Percentiles rank a stretch among this genome's conserved stretches.
These are phyloP conservation scores for Lasiosphaeria hispida DNA, from an alignment of 495 filamentous ascomycete species.

Conservation along the genomic window DNA sequence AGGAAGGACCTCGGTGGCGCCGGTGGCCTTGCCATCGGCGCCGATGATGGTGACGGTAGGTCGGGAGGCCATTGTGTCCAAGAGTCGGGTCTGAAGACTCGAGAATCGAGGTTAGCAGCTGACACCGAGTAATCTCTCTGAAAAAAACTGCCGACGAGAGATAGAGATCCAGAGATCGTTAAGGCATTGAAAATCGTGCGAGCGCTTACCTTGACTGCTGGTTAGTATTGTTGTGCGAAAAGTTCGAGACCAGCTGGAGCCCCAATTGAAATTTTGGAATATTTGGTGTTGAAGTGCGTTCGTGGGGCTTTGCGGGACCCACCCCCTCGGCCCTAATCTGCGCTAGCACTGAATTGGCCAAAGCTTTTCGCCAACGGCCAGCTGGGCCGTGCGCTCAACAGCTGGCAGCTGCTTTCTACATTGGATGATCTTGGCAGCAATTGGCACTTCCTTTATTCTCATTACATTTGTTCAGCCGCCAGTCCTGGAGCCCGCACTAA, in stretches of 20 bases:
- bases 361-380: constrained; percentile 15
- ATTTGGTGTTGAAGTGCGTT: constrained; percentile 29
- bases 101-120: not conserved
- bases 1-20: constrained; percentile 83
- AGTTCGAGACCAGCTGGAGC: constrained; percentile 27
- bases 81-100: constrained; percentile 11
- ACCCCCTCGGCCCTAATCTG: constrained; percentile 27
- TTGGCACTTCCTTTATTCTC: too few species aligned
- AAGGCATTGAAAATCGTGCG: not conserved
- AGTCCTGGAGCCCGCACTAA: too few species aligned
- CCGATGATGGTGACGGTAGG: constrained; percentile 93
- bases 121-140: constrained; percentile 9
- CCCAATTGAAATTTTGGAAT: constrained; percentile 38
- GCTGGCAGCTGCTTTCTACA: too few species aligned
- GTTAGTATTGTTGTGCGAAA: constrained; percentile 29
- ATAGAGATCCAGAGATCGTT: constrained; percentile 3
- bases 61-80: constrained; percentile 79
- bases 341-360: constrained; percentile 24
- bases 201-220: constrained; percentile 31
- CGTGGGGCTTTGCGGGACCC: constrained; percentile 27
- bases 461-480: too few species aligned
- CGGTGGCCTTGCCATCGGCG: constrained; percentile 86
- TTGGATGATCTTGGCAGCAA: too few species aligned
- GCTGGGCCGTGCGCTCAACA: not conserved
- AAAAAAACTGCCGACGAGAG: constrained; percentile 2